Evolutionary conservation across 768 basidiomycete species (phyloP), one percentile per base, ranked within the genome.

Genomic region (Sistotremastrum suecicum): DNA sequence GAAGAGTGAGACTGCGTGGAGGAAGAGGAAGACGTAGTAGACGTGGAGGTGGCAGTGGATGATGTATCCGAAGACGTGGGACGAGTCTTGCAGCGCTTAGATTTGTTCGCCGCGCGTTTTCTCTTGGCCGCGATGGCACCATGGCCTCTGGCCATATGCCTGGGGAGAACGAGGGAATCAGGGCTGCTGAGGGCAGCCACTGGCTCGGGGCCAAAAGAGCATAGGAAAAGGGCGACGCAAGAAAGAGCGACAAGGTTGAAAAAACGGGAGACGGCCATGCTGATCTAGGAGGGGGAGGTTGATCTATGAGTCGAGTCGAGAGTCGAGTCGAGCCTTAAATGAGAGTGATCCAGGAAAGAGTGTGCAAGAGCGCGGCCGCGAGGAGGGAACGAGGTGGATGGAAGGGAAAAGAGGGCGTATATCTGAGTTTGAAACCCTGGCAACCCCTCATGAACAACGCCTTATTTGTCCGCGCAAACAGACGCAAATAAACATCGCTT

Each of bases 41-140:
- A 12, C 3, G 56, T 49, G 39, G 59, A 43, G 36, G 52, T 39
- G 35, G 57, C 40, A 42, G 50, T 42, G 49, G 8, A 29, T 34
- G 39, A 30, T 3, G 48, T 6, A 36, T 48, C 44, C 20, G 56
- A 33, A 30, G 59, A 47, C 29, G 69, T 46, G 5, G 74, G 58
- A 39, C 72, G 69, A 29, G 70, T 63, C 58, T 72, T 76, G 75
- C 83, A 85, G 43, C 73, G 74, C 56, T 69, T 68, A 5, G 63
- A 58, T 5, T 42, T 37, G 31, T 51, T 34, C 20, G 48, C 39
- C 1, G 20, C 20, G 47, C 72, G 66, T 62, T 70, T 80, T 59
- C 67, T 74, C 63, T 68, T 74, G 4, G 69, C 72, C 20, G 20
- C 20, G 34, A 74, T 49, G 29, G 60, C 59, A 49, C 63, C 66